A percentile compares a stretch with the other conserved stretches of the same genome.
Evolutionary conservation across 2,329 filamentous ascomycete genomes (phyloP).

Genomic region (Pseudocercospora eumusae): DNA sequence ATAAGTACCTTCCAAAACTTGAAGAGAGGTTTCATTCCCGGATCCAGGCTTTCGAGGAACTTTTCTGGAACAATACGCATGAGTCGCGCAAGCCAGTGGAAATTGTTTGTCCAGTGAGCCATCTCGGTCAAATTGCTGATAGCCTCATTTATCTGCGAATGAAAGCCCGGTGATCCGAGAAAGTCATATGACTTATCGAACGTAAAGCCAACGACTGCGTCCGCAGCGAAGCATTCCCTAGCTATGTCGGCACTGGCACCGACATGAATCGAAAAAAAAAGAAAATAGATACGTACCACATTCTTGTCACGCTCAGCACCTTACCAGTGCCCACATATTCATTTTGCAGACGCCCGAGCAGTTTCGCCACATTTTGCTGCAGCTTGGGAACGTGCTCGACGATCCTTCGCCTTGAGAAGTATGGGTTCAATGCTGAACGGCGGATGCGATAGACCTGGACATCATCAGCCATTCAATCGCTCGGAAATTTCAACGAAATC

Average conservation of each 20-base stretch:
- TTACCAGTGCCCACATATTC: slow-evolving; percentile 8
- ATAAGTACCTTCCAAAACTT: neutral
- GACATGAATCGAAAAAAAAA: neutral
- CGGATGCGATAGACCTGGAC: slow-evolving; percentile 42
- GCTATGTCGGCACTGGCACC: neutral
- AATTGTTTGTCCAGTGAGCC: slow-evolving; percentile 9
- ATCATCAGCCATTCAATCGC: slow-evolving; percentile 35
- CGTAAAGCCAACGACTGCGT: slow-evolving; percentile 11
- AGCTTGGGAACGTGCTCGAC: slow-evolving; percentile 11
- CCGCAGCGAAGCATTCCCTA: slow-evolving; percentile 16
- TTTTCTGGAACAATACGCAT: slow-evolving; percentile 8
- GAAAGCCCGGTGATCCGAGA: slow-evolving; percentile 10
- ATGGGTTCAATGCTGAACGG: slow-evolving; percentile 45
- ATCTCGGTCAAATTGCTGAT: neutral
- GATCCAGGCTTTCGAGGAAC: slow-evolving; percentile 5
- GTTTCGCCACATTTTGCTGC: slow-evolving; percentile 6
- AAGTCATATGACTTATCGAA: slow-evolving; percentile 17
- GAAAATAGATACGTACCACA: slow-evolving; percentile 4
- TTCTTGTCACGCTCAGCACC: slow-evolving; percentile 12
- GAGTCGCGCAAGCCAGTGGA: slow-evolving; percentile 4
- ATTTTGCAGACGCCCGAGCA: neutral
- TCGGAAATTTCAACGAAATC: neutral
- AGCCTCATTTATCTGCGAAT: slow-evolving; percentile 14
- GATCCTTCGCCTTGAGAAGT: slow-evolving; percentile 43
- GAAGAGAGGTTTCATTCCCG: slow-evolving; percentile 12